Evolutionary conservation across 345 rosid species (phyloP), one percentile per base, ranked within the genome.

Genomic region (Syzygium aromaticum): DNA sequence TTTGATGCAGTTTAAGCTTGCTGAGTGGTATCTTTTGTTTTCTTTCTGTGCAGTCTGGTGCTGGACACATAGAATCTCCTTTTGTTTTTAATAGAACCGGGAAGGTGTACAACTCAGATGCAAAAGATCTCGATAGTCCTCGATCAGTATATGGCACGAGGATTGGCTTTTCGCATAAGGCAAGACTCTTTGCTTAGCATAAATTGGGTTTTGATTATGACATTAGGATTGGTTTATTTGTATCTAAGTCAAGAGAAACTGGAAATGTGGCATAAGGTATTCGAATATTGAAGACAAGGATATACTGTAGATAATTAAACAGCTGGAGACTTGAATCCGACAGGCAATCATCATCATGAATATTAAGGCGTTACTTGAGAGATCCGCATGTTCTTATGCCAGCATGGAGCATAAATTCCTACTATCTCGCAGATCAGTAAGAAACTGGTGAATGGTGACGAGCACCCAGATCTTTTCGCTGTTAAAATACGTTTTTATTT

Each of bases 161-260:
- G 87, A 94, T 91, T 86, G 90, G 89, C 82, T 91, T 92, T 87
- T 85, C 89, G 23, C 91, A 86, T 83, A 94, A 91, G 96, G 97
- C 94, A 86, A 53, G 89, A 77, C 84, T 78, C 77, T 88, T 87
- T 86, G 8, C 13, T 64, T 49, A 80, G 19, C 73, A 85, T 40
- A 33, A 77, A 40, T 28, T 33, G 61, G 30, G n/a, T 28, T 27
- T 25, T 86, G 11, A 30, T 73, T 1, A 6, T 52, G 49, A 11
- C 28, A 67, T 17, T 8, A 25, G 38, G 46, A 28, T 49, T 13
- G 67, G 49, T 43, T 43, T 30, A 16, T n/a, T 38, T 43, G 49
- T 59, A 67, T n/a, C 53, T 86, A 51, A 64, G 85, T 84, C 28
- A 84, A 19, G 82, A 73, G 49, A 73, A 73, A 73, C 1, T 3